Evolutionary conservation across 2,329 filamentous ascomycete genomes (phyloP).

Genomic region (Magnaporthales sp.): DNA sequence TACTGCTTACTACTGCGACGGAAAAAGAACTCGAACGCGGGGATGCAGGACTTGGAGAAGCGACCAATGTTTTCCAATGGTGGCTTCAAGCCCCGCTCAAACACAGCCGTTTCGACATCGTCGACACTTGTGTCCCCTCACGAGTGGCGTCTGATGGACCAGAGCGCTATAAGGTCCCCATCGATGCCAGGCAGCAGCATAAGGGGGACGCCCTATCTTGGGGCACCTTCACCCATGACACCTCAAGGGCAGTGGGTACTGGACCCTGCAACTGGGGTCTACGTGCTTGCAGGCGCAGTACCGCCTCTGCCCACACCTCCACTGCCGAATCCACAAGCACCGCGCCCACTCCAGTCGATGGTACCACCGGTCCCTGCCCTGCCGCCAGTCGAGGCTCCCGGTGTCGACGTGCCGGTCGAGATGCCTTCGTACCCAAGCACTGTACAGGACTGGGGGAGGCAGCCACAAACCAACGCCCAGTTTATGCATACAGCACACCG

Average conservation of each 20-base stretch:
- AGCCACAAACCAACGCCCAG: neutral
- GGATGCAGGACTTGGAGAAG: slow-evolving; percentile 13
- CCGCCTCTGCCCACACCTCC: neutral
- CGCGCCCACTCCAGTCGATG: slow-evolving; percentile 7
- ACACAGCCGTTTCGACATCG: neutral
- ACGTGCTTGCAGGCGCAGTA: neutral
- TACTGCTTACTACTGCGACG: slow-evolving; percentile 16
- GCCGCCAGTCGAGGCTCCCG: neutral
- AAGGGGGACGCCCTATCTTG: neutral
- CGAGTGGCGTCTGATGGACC: neutral
- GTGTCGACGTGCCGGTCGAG: slow-evolving; percentile 10
- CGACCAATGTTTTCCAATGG: neutral
- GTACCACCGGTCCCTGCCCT: slow-evolving; percentile 33
- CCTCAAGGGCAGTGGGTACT: slow-evolving; percentile 2
- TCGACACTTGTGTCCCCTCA: neutral
- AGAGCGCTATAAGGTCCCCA: neutral
- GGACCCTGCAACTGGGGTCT: slow-evolving; percentile 5
- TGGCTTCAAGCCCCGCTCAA: neutral
- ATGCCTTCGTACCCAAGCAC: slow-evolving; percentile 15
- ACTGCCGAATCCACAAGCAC: neutral
- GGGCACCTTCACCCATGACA: neutral
- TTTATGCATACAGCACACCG: neutral
- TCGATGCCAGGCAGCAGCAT: neutral
- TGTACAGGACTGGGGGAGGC: neutral
- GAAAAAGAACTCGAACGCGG: slow-evolving; percentile 13